Base-by-base conservation (phyloP, 495 filamentous ascomycete genomes). In the Daldinia loculata region DNA sequence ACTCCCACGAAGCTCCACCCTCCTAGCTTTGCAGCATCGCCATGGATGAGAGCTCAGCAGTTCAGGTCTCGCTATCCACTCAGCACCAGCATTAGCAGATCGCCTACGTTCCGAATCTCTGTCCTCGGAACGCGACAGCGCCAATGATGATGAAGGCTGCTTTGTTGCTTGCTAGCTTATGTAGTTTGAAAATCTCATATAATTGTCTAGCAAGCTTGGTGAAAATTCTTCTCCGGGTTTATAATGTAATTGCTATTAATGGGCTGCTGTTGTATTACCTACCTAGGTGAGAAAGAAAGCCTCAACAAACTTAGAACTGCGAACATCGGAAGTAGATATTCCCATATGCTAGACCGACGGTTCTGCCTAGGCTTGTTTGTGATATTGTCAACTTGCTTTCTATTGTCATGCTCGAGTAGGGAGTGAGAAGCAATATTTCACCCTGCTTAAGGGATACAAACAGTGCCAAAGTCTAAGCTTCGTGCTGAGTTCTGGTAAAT, bases 1-100 rank as follows among this genome's bases (percentile, higher is more conserved):
- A 73, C 57, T 73, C 62, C 70, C 53, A 73, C 52, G 56, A 68
- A 62, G 38, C 70, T 73, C 70, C 70, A 69, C 66, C 61, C 64
- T 45, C 30, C 61, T 62, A 57, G 43, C 61, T 29, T 61, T 27
- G 57, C 66, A 53, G 26, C 63, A 63, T 69, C 66, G 58, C 50
- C 64, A 66, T 64, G 61, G 43, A 52, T 66, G 30, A 27, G 50
- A 45, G 36, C n/a, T 48, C 22, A 67, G 56, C 39, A 48, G 70
- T 50, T 29, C 59, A 56, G 7, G 59, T 19, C 61, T 43, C 12
- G n/a, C 32, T 51, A 62, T 66, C 70, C 70, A 72, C 60, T 68
- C 70, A 64, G 70, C 11, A 26, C 56, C 56, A 72, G 56, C 66
- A 38, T 69, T 73, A 73, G 61, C 70, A 66, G 66, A 73, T 63